Percentiles rank a stretch among this genome's conserved stretches.
These are phyloP conservation scores for Pascua guehoae DNA, from an alignment of 1,284 basidiomycete species.

Conservation along the genomic window DNA sequence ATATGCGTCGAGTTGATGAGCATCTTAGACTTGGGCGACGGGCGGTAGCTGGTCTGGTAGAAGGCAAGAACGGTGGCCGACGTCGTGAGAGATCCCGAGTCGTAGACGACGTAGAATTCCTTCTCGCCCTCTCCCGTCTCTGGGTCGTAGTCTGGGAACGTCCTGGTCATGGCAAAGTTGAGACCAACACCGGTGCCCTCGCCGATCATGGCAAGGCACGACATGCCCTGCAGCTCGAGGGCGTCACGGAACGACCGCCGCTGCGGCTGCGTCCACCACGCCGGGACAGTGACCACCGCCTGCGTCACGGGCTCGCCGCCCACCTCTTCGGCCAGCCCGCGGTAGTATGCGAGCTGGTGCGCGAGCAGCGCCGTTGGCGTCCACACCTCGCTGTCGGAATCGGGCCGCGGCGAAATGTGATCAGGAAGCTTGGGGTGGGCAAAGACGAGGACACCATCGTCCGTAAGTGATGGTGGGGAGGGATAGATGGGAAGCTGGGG, in stretches of 20 bases:
- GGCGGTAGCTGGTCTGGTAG: constrained; percentile 53
- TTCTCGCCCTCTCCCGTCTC: constrained; percentile 50
- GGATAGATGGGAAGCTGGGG: constrained; percentile 55
- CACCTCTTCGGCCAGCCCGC: constrained; percentile 74
- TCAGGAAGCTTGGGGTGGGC: constrained; percentile 62
- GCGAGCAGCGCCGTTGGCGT: constrained; percentile 85
- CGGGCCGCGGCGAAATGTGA: constrained; percentile 61
- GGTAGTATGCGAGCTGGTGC: constrained; percentile 90
- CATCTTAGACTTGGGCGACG: constrained; percentile 51
- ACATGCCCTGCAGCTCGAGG: constrained; percentile 81
- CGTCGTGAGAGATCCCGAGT: constrained; percentile 84
- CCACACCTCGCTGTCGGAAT: constrained; percentile 57
- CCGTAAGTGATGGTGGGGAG: constrained; percentile 26
- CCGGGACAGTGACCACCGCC: constrained; percentile 79
- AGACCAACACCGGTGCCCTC: constrained; percentile 90
- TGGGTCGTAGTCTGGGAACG: constrained; percentile 58
- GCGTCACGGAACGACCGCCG: constrained; percentile 86
- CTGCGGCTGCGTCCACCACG: constrained; percentile 81
- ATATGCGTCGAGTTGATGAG: constrained; percentile 65
- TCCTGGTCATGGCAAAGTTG: constrained; percentile 94
- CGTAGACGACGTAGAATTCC: constrained; percentile 89
- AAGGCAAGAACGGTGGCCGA: constrained; percentile 84
- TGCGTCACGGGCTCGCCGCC: constrained; percentile 68
- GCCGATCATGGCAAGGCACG: constrained; percentile 77
- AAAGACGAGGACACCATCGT: constrained; percentile 60